Evolutionary conservation across 2,329 filamentous ascomycete genomes (phyloP), one percentile per base, ranked within the genome.

Genomic region (Hirsutella rhossiliensis): DNA sequence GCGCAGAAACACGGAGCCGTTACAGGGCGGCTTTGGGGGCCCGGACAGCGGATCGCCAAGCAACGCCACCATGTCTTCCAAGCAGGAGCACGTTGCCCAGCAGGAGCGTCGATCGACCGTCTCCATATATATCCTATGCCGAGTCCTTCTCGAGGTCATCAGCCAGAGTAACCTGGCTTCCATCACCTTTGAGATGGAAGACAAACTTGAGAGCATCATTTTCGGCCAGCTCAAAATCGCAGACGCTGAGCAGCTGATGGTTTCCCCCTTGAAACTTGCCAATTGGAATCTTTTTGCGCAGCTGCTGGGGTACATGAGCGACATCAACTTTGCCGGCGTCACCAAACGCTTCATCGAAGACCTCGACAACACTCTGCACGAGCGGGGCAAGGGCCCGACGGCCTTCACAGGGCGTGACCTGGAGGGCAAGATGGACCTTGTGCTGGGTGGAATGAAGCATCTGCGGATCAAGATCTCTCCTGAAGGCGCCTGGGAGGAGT

Each of bases 281-380:
- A 98, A 98, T 56, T 98, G 90, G 90, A 85, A 87, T 47, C 80
- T 98, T 3, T 96, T 96, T 60, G 83, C 87, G 18, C 86, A 95
- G 55, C 70, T 98, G 4, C 75, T 98, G 1, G 92, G 94, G n/a
- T 84, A 89, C 34, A 95, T 98, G 85, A 96, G 92, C 63, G 84
- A 85, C 38, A 82, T 92, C 50, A 90, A 94, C 58, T 97, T 98
- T 60, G 69, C 78, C 15, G 85, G 82, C 45, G 89, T 98, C 39
- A 81, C 87, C 4, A 78, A 80, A 44, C 80, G 87, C 40, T 98
- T 94, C 57, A 72, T 94, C 39, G 69, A 74, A 28, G 89, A 97
- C 57, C 72, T 98, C 5, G 85, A 88, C 45, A 72, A 73, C 29
- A 84, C 82, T 11, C 80, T 96, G 42, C 81, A 81, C 56, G 87